phyloP scores from a whole-genome alignment of 2,329 filamentous ascomycete genomes.

The Tolypocladium pustulatum region DNA sequence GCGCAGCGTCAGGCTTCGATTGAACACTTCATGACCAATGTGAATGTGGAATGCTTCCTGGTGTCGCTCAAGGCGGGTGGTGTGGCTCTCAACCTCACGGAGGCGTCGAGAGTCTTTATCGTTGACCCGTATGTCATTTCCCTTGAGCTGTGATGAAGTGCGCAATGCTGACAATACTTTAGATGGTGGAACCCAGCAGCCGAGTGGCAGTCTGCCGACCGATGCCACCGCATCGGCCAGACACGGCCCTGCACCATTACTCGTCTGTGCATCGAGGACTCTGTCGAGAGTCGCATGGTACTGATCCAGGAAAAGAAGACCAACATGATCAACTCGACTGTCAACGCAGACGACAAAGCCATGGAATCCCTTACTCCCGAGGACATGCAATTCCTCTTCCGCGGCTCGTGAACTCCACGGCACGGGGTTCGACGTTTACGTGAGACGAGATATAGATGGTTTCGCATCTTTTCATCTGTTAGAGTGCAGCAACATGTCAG shows the following conservation, averaged over 20 bases:
- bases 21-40: constrained; percentile 91
- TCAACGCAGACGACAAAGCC: constrained; percentile 82
- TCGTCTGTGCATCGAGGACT: constrained; percentile 90
- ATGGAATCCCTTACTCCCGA: constrained; percentile 85
- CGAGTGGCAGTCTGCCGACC: constrained; percentile 95
- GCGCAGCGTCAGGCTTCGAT: constrained; percentile 88
- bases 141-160: not conserved
- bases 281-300: constrained; percentile 92
- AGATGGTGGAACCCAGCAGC: constrained; percentile 99
- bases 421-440: not conserved
- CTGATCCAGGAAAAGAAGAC: constrained; percentile 97
- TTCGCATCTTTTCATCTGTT: not conserved
- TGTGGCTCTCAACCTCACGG: constrained; percentile 88
- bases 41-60: constrained; percentile 89
- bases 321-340: constrained; percentile 93
- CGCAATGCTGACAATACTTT: constrained; percentile 11
- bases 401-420: constrained; percentile 36
- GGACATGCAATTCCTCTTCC: constrained; percentile 95
- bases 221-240: constrained; percentile 91
- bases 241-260: constrained; percentile 90
- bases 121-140: constrained; percentile 69
- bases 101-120: constrained; percentile 91
- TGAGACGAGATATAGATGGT: not conserved
- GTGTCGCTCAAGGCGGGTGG: constrained; percentile 94
- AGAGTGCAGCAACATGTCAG: not conserved